Base-by-base conservation (phyloP, 768 basidiomycete species). In the Pholiota microspora region DNA sequence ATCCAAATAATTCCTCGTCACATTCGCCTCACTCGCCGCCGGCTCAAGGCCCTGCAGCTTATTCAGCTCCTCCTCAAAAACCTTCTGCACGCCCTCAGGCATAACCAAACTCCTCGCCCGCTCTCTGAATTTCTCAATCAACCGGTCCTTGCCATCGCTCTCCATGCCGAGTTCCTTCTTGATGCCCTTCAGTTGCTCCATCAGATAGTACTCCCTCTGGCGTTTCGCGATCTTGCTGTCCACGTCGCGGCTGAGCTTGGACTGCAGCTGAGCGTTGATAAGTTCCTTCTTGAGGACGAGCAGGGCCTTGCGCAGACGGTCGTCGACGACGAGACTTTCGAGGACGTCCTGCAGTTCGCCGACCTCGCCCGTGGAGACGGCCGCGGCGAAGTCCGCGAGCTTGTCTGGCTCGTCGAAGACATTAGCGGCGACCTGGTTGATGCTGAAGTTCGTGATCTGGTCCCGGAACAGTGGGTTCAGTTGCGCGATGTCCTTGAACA, bases 401-500 rank as follows among this genome's bases (percentile, higher is more conserved):
- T 94, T 94, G 69, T 97, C 94, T 0, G 96, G 96, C 65, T 98
- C 95, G 65, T 98, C 94, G 62, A 98, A 98, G 52, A 97, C 90
- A 71, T 94, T 97, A 7, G 89, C 82, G 1, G 94, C 89, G 52
- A 92, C 84, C 67, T 96, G 93, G 67, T 89, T 89, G 71, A 96
- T 94, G 13, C 90, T 90, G 70, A 97, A 97, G 68, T 93, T 94
- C 58, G 94, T 94, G 61, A 98, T 96, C 67, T 98, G 95, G 75
- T 98, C 96, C 38, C 95, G 89, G 86, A 98, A 98, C 60, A 98
- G 84, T 1, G 94, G 94, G 70, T 97, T 96, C 38, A 98, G 81
- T 68, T 95, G 92, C 0, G 95, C 95, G 56, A 98, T 97, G 66
- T 98, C 95, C 77, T 98, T 98, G 83, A 98, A 98, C 34, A 95